These are phyloP conservation scores for Trichoderma gamsii DNA, from an alignment of 495 filamentous ascomycete genomes.

Conservation along the genomic window DNA sequence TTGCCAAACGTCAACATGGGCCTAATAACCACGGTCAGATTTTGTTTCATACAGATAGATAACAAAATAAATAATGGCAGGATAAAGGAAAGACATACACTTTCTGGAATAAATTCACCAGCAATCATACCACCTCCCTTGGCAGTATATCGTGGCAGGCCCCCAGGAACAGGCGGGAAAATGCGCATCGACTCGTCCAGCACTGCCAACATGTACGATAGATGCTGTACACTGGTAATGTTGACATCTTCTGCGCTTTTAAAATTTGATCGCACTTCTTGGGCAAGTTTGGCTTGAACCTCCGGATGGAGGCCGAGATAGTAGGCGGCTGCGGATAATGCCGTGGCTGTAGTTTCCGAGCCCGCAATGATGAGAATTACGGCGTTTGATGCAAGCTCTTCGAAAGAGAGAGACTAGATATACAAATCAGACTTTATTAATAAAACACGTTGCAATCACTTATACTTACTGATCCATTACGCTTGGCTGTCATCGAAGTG, in stretches of 20 bases:
- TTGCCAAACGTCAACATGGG: conserved; percentile 43
- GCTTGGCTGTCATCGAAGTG: conserved; percentile 21
- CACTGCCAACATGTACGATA: conserved; percentile 51
- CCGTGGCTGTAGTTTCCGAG: conserved; percentile 53
- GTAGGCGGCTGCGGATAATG: conserved; percentile 42
- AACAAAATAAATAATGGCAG: not conserved
- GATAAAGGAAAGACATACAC: conserved; percentile 26
- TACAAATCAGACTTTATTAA: no score
- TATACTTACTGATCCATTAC: conserved; percentile 9
- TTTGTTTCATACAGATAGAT: conserved; percentile 10
- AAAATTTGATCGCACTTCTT: conserved; percentile 48
- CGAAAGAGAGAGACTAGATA: not conserved
- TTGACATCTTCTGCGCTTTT: conserved; percentile 41
- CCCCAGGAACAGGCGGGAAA: conserved; percentile 46
- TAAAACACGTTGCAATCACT: not conserved
- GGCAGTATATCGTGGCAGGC: conserved; percentile 38
- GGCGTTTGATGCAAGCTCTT: conserved; percentile 23
- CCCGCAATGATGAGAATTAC: conserved; percentile 28
- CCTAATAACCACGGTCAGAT: conserved; percentile 30
- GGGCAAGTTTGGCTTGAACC: conserved; percentile 32
- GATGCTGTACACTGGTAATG: conserved; percentile 31
- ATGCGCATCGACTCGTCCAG: conserved; percentile 52
- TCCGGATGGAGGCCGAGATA: conserved; percentile 41
- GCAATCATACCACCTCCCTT: conserved; percentile 41
- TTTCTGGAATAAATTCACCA: conserved; percentile 36